Base-by-base conservation (phyloP, 228 moss, liverwort and hornwort species). In the Sphagnum magellanicum region DNA sequence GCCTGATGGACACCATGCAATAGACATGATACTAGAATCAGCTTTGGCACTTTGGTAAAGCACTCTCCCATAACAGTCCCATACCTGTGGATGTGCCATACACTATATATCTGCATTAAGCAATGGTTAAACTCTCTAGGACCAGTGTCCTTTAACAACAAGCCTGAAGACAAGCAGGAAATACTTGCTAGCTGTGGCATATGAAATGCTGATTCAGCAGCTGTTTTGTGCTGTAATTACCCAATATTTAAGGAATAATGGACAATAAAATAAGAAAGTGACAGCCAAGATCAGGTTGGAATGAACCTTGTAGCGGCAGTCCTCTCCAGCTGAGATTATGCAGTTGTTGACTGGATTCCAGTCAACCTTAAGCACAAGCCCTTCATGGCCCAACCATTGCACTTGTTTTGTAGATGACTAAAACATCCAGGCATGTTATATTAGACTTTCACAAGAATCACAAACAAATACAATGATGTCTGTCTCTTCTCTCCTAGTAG, bases 41-140 rank as follows among this genome's bases (percentile, higher is more conserved):
- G 72, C 50, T 84, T 58, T 87, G 5, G 74, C 64, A 66, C 98
- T 93, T 75, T 90, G 88, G 78, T 84, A 92, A 65, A 98, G 75
- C 70, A 91, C 67, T 73, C 91, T 90, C 75, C 97, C 91, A 79
- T 84, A 88, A 75, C 76, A 90, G 60, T 97, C 97, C 97, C 97
- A 97, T 55, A 97, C 90, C 93, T 97, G 77, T 67, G 58, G 32
- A 71, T 66, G 60, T 55, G 73, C 75, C 48, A 61, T 52, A 59
- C 76, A 51, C 16, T 14, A 66, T 47, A 8, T 12, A 67, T 50
- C 55, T 55, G 55, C 55, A 55, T 8, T 55, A 3, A 55, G 55
- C 32, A 32, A 32, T 32, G 32, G 32, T 32, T 32, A 32, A 32
- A 32, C 32, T 32, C 32, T 32, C 32, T 32, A 32, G 32, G 32